Percentiles rank a stretch among this genome's conserved stretches.
Conservation (phyloP, 2,329 filamentous ascomycete species). For the Xylariaceae sp. region DNA sequence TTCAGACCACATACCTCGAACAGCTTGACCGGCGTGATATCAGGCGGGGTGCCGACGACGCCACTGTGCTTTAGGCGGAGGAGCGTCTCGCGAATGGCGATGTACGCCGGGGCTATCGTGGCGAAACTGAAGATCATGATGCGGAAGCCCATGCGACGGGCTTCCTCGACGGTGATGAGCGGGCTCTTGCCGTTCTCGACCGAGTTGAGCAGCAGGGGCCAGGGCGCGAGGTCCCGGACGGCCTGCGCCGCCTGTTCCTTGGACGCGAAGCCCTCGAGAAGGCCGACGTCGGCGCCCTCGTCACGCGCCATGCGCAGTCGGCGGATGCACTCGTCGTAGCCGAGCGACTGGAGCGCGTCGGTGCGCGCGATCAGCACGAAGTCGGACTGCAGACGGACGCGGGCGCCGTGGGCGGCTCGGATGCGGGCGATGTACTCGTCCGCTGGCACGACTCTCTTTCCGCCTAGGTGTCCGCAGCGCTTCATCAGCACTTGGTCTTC, state of each 20-base stretch:
- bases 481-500: slow-evolving; percentile 48
- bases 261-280: slow-evolving; percentile 53
- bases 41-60: slow-evolving; percentile 28
- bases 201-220: slow-evolving; percentile 51
- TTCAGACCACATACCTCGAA: slow-evolving; percentile 31
- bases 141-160: slow-evolving; percentile 50
- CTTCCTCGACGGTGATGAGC: slow-evolving; percentile 46
- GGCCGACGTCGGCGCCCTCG: slow-evolving; percentile 53
- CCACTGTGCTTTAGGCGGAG: slow-evolving; percentile 34
- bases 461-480: slow-evolving; percentile 58
- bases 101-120: slow-evolving; percentile 42
- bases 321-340: slow-evolving; percentile 50
- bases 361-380: slow-evolving; percentile 62
- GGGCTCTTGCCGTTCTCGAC: slow-evolving; percentile 53
- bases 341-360: slow-evolving; percentile 52
- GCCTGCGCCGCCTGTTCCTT: slow-evolving; percentile 44
- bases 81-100: slow-evolving; percentile 37
- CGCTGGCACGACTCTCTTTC: slow-evolving; percentile 52
- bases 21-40: slow-evolving; percentile 28
- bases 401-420: slow-evolving; percentile 47
- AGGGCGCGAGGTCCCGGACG: slow-evolving; percentile 36
- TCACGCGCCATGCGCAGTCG: slow-evolving; percentile 46
- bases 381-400: slow-evolving; percentile 44
- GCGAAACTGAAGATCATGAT: slow-evolving; percentile 54
- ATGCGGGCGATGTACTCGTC: slow-evolving; percentile 52